Conservation (phyloP, 177 flowering plant species). For the Tripterygium wilfordii region DNA sequence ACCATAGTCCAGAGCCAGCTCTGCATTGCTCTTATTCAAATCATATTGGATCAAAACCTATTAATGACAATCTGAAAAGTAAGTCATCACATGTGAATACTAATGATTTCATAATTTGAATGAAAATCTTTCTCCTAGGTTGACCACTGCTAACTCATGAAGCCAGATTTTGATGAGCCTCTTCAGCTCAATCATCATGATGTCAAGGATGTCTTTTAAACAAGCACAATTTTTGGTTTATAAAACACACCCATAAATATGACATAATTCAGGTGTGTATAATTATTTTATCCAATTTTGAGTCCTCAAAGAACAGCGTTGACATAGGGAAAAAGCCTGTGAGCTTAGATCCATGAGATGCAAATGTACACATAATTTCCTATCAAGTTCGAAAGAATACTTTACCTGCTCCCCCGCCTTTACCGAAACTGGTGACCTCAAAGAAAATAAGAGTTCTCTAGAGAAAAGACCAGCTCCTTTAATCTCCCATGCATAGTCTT, state of each 20-base stretch:
- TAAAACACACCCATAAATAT: no score
- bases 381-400: not conserved
- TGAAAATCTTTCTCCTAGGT: no score
- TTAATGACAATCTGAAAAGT: not conserved
- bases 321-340: no score
- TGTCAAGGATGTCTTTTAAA: no score
- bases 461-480: constrained; percentile 92
- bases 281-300: no score
- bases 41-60: constrained; percentile 93
- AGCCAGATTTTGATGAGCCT: no score
- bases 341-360: no score
- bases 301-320: no score
- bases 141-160: no score
- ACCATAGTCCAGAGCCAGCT: constrained; percentile 89
- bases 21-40: constrained; percentile 81
- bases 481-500: constrained; percentile 76
- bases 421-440: constrained; percentile 60
- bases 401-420: constrained; percentile 93
- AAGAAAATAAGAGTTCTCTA: constrained; percentile 68
- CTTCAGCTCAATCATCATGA: no score
- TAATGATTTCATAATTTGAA: not conserved
- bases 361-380: not conserved
- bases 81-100: not conserved
- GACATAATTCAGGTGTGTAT: no score
- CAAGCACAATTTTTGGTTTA: no score